A percentile compares a stretch with the other conserved stretches of the same genome.
phyloP scores from a whole-genome alignment of 176 grass and related monocot species.

The Bonia amplexicaulis region DNA sequence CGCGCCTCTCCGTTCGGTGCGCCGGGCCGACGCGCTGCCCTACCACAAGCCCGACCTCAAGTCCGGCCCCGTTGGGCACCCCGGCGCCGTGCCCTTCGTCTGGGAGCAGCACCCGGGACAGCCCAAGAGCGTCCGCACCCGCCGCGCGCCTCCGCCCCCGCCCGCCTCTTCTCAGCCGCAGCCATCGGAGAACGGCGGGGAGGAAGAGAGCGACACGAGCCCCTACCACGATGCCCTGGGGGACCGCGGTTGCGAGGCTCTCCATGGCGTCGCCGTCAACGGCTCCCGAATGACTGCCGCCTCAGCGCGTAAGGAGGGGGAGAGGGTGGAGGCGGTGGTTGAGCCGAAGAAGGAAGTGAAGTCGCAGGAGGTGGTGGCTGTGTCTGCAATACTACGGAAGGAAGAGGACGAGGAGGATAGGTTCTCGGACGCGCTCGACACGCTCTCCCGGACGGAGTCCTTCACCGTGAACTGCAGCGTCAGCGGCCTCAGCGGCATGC shows the following conservation, averaged over 20 bases:
- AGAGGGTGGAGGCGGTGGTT: not conserved
- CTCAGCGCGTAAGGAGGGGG: conserved; percentile 2
- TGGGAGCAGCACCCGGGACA: conserved; percentile 87
- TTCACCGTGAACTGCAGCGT: conserved; percentile 93
- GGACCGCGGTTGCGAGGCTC: not conserved
- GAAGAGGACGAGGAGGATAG: conserved; percentile 48
- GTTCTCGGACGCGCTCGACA: conserved; percentile 93
- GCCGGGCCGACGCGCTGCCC: conserved; percentile 27
- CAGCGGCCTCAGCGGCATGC: conserved; percentile 76
- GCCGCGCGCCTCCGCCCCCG: conserved; percentile 9
- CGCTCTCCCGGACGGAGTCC: conserved; percentile 71
- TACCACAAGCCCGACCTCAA: conserved; percentile 46
- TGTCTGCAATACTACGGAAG: not conserved
- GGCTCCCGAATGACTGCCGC: not conserved
- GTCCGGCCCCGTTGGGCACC: conserved; percentile 66
- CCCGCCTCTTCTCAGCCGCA: not conserved
- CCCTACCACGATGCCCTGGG: conserved; percentile 33
- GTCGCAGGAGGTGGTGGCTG: not conserved
- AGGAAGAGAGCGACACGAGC: conserved; percentile 6
- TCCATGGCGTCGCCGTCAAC: not conserved
- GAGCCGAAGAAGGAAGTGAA: not conserved
- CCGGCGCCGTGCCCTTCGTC: conserved; percentile 73
- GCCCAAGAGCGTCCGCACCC: conserved; percentile 61
- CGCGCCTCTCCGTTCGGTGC: conserved; percentile 46
- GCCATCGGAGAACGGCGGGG: conserved; percentile 9